Evolutionary conservation across 2,329 filamentous ascomycete species (phyloP), one percentile per base, ranked within the genome.

Genomic region (Fusarium chuoi): DNA sequence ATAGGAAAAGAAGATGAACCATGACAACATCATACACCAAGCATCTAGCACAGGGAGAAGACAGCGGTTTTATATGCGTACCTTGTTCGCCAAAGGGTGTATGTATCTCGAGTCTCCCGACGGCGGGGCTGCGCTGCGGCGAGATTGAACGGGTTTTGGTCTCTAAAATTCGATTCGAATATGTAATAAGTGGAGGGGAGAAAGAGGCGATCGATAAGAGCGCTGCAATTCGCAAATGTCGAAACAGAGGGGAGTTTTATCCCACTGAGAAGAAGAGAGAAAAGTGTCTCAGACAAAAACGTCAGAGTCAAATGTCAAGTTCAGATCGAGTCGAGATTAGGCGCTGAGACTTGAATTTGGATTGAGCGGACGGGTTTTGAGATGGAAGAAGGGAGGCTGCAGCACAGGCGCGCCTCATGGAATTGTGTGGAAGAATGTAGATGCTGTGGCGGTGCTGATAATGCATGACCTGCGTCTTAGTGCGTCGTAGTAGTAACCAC

Each of bases 371-470:
- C 62, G 62, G 70, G 52, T 77, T 78, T 77, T 78, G 77, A 78
- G 79, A 55, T 55, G 51, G 77, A 77, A 74, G 71, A 70, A 71
- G 75, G 75, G 74, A 75, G 77, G 77, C 78, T 80, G 76, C 78
- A 81, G 61, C 59, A 68, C 63, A 66, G 75, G 68, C 81, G 80
- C 82, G 82, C 81, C 82, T 82, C 83, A 84, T 83, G 82, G 82
- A 84, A 84, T 68, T 79, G 77, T 78, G 81, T 84, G 77, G 82
- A 84, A 84, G 82, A 81, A 81, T 60, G 78, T 83, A 80, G 82
- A 84, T 77, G 75, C 69, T 79, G 82, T 83, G 82, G 82, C 81
- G 79, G 81, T 83, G 80, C 79, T 70, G 75, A 78, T 80, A 79
- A 79, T 78, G 78, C 71, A 77, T 42, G 68, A 80, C 78, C 65